Evolutionary conservation across 352 stramenopile genomes (phyloP), one percentile per base, ranked within the genome.

Genomic region (Globisporangium lucens): DNA sequence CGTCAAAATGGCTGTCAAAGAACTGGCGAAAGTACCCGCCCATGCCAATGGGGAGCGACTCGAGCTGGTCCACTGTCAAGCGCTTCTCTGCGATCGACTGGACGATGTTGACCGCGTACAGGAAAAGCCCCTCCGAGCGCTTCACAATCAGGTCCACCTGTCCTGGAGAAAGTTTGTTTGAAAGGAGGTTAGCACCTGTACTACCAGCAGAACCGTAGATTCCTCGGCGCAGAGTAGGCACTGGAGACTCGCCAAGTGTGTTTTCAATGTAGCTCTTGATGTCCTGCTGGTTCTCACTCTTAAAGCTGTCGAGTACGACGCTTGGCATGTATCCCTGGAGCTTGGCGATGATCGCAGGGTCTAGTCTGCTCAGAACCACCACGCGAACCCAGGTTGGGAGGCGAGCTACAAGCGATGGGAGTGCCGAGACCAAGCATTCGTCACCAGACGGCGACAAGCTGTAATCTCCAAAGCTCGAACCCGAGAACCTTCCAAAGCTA

Each of bases 21-120:
- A 89, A 90, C 58, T 91, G 81, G 15, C 82, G 78, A 13, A 93
- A 69, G 67, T 86, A 91, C 0, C 83, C 82, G 13, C 80, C 69
- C 73, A 93, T 89, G 35, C 85, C 85, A 0, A 88, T 72, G 0
- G 85, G 85, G 27, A 93, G 62, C 46, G 75, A 77, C 22, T 79
- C 71, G 51, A 93, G 70, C 24, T 93, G 71, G 24, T 88, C 61
- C 17, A 86, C 62, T 4, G 59, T 58, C 27, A 93, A 38, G 12
- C 85, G 78, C 3, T 76, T 78, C 29, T 91, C 81, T 35, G 71
- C 74, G 1, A 93, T 72, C 2, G 76, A 80, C 33, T 93, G 77
- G 0, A 93, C 85, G 51, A 93, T 87, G 65, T 93, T 90, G 60
- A 89, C 82, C 2, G 85, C 85, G 36, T 93, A 93, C 27, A 91